Base-by-base conservation (phyloP, 208 protist genomes). In the Angomonas ambiguus region DNA sequence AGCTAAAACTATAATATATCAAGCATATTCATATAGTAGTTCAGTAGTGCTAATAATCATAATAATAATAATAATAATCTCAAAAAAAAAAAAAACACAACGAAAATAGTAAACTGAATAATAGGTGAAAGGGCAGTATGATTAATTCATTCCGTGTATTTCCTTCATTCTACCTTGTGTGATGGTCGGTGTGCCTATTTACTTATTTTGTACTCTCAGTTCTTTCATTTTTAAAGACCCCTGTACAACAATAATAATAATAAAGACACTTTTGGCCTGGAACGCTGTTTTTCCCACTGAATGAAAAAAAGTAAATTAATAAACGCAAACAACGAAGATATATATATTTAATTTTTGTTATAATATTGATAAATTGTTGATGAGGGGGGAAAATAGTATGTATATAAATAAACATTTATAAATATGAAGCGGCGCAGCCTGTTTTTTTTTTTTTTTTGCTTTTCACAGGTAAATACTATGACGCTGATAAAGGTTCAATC, bases 1-100 rank as follows among this genome's bases (percentile, higher is more conserved):
- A n/a, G n/a, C 24, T 53, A 32, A 28, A 62, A 69, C 18, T 62
- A 62, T 24, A 32, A 34, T 27, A 28, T 20, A 4, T 18, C 5
- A 13, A 55, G 11, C 27, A 41, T n/a, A 31, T 57, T 27, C 33
- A 16, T 35, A 57, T 42, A 38, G 51, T 33, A 0, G 2, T 48
- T 18, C 59, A 68, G 42, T 34, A 5, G 22, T 35, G 4, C 24
- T 25, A 61, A 31, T 49, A 30, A 31, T 60, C 4, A 33, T 13
- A 62, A 57, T 49, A 18, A 34, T 13, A 56, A 53, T 27, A 61
- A 41, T 48, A 27, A 1, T 1, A 20, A 58, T 67, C 0, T 42
- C 20, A 48, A 51, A 73, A 62, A 62, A 48, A 67, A 64, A 73
- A 25, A 45, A 55, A 74, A 69, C 38, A 69, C 51, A 45, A 16